Conservation (phyloP, 208 protist species). For the Crithidia acanthocephali region DNA sequence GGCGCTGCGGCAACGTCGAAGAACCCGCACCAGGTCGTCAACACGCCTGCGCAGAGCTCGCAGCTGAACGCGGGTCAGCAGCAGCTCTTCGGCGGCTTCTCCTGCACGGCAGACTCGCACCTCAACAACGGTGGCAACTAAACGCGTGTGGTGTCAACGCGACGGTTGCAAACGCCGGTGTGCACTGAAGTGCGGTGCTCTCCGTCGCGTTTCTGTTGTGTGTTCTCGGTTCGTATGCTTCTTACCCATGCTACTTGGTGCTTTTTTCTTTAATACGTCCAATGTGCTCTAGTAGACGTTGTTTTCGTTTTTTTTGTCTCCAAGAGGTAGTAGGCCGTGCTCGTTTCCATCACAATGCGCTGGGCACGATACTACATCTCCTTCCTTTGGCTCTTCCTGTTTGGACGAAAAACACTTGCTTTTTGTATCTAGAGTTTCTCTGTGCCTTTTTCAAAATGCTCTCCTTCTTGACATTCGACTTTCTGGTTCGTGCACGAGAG, state of each 20-base stretch:
- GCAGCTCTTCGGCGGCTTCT: slow-evolving; percentile 92
- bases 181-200: too few species aligned
- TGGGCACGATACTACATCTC: too few species aligned
- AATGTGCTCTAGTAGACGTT: too few species aligned
- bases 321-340: too few species aligned
- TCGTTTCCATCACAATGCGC: too few species aligned
- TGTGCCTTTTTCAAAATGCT: slow-evolving; percentile 3
- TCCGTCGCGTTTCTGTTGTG: too few species aligned
- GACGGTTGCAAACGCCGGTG: not conserved
- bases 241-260: too few species aligned
- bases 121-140: slow-evolving; percentile 46
- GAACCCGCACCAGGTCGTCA: slow-evolving; percentile 82
- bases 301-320: too few species aligned
- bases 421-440: slow-evolving; percentile 5
- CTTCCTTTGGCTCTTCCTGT: not conserved
- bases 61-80: slow-evolving; percentile 86
- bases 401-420: not conserved
- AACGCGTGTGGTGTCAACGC: not conserved
- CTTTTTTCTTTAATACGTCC: too few species aligned
- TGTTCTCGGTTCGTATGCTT: too few species aligned
- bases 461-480: not conserved
- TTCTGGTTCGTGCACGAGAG: not conserved
- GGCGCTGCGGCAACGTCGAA: slow-evolving; percentile 31
- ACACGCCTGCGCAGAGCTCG: slow-evolving; percentile 82
- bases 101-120: slow-evolving; percentile 89